Evolutionary conservation across 2,329 filamentous ascomycete species (phyloP), one percentile per base, ranked within the genome.

Genomic region (Tricladium varicosporioides): DNA sequence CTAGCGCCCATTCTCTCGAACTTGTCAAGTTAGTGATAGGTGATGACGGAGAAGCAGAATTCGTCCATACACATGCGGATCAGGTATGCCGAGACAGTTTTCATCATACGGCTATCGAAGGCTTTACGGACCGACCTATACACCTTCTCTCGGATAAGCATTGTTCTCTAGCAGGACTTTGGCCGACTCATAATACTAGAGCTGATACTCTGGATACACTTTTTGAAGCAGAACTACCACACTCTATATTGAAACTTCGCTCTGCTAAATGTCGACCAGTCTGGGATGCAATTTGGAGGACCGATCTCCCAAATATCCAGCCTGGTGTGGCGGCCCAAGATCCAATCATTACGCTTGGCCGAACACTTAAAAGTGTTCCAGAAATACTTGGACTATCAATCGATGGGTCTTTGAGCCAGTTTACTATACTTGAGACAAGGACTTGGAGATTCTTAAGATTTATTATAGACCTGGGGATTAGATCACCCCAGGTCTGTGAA

Each of bases 391-490:
- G 88, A 1, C 76, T 87, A 5, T 82, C 82, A 5, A 78, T 91
- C 33, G 84, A 90, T 65, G 90, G 90, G 1, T 84, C 86, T 0
- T 66, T 92, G 19, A 83, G 83, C 60, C 82, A 88, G 55, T 87
- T 97, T 64, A 81, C 81, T 1, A 73, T 92, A 13, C 73, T 97
- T 0, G 75, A 79, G 9, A 66, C 80, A 15, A 72, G 81, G 1
- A 80, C 86, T 7, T 89, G 87, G 83, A 78, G 80, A 5, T 76
- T 96, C 3, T 77, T 97, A 5, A 80, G 81, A 56, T 84, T 93
- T 60, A 69, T 97, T 1, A 87, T 95, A 67, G 87, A 88, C 57
- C 70, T 95, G 48, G 84, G 83, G 27, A 70, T 79, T 48, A 70
- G 72, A 22, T 80, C 78, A 22, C 66, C 70, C 5, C 62, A 68